Conservation (phyloP, 192 early-diverging fungal genomes). For the Obelidium mucronatum region DNA sequence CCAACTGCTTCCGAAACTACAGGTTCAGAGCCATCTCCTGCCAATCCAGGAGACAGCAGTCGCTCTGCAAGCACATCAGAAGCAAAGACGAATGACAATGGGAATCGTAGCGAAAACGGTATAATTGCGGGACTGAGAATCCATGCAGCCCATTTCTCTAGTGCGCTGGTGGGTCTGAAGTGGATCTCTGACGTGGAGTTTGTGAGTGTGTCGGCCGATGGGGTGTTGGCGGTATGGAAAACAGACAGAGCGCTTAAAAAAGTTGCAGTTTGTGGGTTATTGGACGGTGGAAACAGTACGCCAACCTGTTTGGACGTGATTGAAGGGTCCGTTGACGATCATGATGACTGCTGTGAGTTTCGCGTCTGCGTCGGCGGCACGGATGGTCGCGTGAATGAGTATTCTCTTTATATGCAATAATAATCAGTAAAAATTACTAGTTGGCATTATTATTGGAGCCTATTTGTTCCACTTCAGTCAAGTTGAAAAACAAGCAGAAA, state of each 20-base stretch:
- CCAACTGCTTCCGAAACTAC: no score
- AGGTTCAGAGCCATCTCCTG: no score
- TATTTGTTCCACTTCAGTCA: no score
- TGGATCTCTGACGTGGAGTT: neutral
- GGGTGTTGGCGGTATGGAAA: constrained; percentile 10
- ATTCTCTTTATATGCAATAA: no score
- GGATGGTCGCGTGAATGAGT: constrained; percentile 17
- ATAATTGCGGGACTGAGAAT: neutral
- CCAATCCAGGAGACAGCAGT: no score
- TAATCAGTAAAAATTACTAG: no score
- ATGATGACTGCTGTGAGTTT: neutral
- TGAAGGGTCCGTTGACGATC: neutral
- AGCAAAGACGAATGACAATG: no score
- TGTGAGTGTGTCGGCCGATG: neutral
- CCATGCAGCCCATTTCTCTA: neutral
- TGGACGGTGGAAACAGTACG: constrained; percentile 2
- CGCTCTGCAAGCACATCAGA: no score
- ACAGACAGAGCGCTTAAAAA: neutral
- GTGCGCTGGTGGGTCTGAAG: constrained; percentile 7
- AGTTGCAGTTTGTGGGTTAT: neutral
- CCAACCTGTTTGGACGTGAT: constrained; percentile 12
- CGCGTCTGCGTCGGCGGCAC: constrained; percentile 9
- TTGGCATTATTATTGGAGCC: no score
- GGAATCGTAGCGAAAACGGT: neutral
- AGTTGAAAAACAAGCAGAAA: no score